Conservation (phyloP, 371 early-diverging fungal species). For the Mortierella sp. region DNA sequence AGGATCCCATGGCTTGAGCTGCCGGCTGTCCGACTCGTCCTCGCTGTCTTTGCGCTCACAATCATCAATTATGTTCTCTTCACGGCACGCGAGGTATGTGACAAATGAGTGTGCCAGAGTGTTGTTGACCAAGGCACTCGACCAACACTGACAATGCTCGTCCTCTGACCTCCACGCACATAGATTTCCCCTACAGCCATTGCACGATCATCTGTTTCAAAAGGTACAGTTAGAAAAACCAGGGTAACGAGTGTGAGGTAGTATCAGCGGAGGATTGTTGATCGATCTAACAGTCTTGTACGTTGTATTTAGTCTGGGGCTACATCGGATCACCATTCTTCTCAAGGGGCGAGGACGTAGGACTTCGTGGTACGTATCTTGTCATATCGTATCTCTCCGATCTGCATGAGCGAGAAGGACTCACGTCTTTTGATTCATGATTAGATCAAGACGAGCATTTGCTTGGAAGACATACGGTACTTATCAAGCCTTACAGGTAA, state of each 20-base stretch:
- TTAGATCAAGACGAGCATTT: constrained; percentile 45
- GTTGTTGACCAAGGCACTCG: neutral
- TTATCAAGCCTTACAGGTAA: constrained; percentile 45
- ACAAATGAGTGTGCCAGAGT: neutral
- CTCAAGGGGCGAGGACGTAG: constrained; percentile 8
- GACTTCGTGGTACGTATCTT: constrained; percentile 13
- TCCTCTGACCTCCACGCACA: neutral
- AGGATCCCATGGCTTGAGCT: constrained; percentile 51
- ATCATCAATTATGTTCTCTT: constrained; percentile 47
- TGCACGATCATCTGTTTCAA: constrained; percentile 27
- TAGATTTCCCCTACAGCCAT: constrained; percentile 35
- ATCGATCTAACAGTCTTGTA: neutral
- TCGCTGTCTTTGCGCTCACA: constrained; percentile 33
- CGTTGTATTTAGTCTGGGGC: constrained; percentile 21
- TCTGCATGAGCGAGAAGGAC: neutral
- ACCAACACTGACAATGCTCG: neutral
- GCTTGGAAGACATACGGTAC: constrained; percentile 39
- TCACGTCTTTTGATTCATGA: neutral
- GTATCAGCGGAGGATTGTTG: neutral
- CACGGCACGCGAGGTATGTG: constrained; percentile 37
- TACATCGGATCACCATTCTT: constrained; percentile 25
- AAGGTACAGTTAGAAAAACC: constrained; percentile 24
- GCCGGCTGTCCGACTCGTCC: constrained; percentile 29
- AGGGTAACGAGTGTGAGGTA: too few relatives aligned
- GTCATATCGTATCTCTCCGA: neutral